Evolutionary conservation across 2,329 filamentous ascomycete genomes (phyloP), one percentile per base, ranked within the genome.

Genomic region (Cladosporium sp.): DNA sequence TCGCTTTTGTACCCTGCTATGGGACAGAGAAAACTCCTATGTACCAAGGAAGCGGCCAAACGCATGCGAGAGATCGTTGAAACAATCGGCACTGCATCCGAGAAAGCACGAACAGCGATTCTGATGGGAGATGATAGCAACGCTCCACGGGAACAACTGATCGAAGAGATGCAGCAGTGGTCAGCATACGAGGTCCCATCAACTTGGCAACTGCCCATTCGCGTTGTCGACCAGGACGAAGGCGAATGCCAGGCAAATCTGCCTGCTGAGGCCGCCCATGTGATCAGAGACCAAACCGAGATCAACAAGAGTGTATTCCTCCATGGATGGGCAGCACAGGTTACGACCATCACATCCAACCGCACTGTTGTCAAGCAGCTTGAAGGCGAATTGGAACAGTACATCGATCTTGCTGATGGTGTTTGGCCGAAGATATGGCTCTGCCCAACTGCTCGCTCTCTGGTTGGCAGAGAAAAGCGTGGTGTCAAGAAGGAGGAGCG

Each of bases 291-390:
- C 6, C 79, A 91, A 60, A 87, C 85, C 0, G 77, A 81, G 14
- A 86, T 91, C 65, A 92, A 91, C 71, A 78, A 83, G n/a, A 88
- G 88, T 23, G 89, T 92, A 10, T 91, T 93, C 72, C 79, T 90
- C 61, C 88, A 88, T 72, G 90, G 90, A 18, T 93, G 91, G 91
- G 82, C 82, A 11, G 78, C 80, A 10, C 80, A 83, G 0, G 73
- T 85, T 28, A 90, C 88, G 1, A 93, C 90, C 0, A 78, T 93
- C 60, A 91, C 89, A 3, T 89, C 88, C 67, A 93, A 93, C 73
- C 83, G 85, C 25, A 85, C 85, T 1, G 87, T 90, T 53, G 85
- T 86, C 25, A 90, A 86, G 69, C 84, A 88, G 68, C 86, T 93
- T 53, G 86, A 91, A 69, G 75, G 73, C 26, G 79, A 82, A 2